Conservation (phyloP, 352 stramenopile genomes). For the Phytophthora fragariae region DNA sequence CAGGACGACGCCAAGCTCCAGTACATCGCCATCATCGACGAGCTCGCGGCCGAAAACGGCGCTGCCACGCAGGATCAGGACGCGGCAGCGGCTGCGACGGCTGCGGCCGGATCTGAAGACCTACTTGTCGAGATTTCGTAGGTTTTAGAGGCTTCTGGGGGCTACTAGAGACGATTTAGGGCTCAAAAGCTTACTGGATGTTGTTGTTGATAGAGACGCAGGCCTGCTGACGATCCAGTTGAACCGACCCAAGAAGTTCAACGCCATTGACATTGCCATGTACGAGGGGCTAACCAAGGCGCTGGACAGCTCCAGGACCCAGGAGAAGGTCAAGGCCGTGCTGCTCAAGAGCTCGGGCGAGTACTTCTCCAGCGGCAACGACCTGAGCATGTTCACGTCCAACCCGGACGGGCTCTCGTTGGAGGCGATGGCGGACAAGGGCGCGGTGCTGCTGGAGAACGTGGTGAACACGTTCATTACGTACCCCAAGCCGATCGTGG, state of each 20-base stretch:
- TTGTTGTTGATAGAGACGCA: slow-evolving; percentile 38
- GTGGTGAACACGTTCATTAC: slow-evolving; percentile 83
- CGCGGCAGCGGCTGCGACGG: neutral
- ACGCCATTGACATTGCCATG: slow-evolving; percentile 88
- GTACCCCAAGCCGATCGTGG: slow-evolving; percentile 92
- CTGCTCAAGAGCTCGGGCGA: slow-evolving; percentile 86
- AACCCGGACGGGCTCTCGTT: slow-evolving; percentile 60
- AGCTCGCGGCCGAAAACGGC: slow-evolving; percentile 57
- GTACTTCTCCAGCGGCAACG: slow-evolving; percentile 93
- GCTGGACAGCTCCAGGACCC: slow-evolving; percentile 65
- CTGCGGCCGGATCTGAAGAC: slow-evolving; percentile 44
- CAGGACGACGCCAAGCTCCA: slow-evolving; percentile 73
- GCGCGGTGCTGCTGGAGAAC: slow-evolving; percentile 58
- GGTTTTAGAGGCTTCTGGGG: slow-evolving; percentile 1
- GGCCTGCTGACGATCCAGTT: slow-evolving; percentile 83
- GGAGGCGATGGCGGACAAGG: slow-evolving; percentile 68
- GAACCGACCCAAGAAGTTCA: slow-evolving; percentile 84
- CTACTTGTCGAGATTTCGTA: slow-evolving; percentile 67
- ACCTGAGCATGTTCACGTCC: slow-evolving; percentile 83
- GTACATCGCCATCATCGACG: slow-evolving; percentile 83
- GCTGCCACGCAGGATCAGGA: slow-evolving; percentile 27
- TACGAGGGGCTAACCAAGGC: slow-evolving; percentile 82
- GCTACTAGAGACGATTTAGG: neutral
- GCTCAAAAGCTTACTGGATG: neutral
- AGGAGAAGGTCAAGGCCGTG: slow-evolving; percentile 83